Conservation (phyloP, 2,329 filamentous ascomycete species). For the Chaetomium strumarium region DNA sequence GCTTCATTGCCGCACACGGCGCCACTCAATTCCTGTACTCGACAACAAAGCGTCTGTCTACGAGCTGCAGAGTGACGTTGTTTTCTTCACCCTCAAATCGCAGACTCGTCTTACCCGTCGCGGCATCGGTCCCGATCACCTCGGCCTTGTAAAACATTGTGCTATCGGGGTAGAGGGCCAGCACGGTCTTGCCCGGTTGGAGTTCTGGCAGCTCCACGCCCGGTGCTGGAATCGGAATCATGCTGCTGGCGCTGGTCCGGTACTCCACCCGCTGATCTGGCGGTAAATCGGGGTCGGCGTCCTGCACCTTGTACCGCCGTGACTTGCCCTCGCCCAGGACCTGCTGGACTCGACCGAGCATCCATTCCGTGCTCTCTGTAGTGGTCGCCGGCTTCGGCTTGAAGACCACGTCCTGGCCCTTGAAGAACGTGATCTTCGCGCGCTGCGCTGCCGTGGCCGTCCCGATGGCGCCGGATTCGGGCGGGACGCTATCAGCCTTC, state of each 20-base stretch:
- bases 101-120: conserved; percentile 51
- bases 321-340: conserved; percentile 73
- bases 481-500: conserved; percentile 52
- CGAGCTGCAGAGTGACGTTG: conserved; percentile 65
- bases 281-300: conserved; percentile 66
- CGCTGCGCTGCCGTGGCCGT: conserved; percentile 35
- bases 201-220: conserved; percentile 52
- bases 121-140: conserved; percentile 61
- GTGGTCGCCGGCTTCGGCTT: conserved; percentile 49
- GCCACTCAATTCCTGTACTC: conserved; percentile 46
- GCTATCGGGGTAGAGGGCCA: conserved; percentile 76
- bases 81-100: conserved; percentile 78
- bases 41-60: conserved; percentile 69
- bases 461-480: conserved; percentile 30
- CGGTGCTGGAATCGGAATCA: conserved; percentile 67
- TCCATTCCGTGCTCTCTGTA: conserved; percentile 56
- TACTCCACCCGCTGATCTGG: conserved; percentile 60
- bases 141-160: conserved; percentile 83
- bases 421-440: conserved; percentile 52
- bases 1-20: no score
- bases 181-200: conserved; percentile 63
- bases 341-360: conserved; percentile 70
- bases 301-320: conserved; percentile 71
- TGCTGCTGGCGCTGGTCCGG: conserved; percentile 64
- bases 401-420: conserved; percentile 62